Percentiles rank a stretch among this genome's conserved stretches.
Conservation (phyloP, 176 grass and related monocot species). For the Ananas comosus region DNA sequence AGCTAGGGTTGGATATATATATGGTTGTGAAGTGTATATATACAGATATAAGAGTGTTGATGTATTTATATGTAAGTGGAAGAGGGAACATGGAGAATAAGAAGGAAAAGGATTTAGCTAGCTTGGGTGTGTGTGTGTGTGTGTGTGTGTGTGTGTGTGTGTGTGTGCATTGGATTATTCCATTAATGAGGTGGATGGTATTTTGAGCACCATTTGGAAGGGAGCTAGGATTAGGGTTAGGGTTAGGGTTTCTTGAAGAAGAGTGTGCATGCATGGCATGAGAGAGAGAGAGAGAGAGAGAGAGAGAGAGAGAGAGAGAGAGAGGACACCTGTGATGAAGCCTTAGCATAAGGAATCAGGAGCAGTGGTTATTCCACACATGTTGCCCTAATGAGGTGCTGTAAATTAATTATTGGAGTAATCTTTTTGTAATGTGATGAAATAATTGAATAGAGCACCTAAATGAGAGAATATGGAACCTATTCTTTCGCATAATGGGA, state of each 20-base stretch:
- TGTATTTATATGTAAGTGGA: slow-evolving; percentile 6
- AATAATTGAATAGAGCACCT: neutral
- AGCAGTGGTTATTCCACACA: slow-evolving; percentile 1
- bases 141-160: neutral
- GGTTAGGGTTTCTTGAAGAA: slow-evolving; percentile 1
- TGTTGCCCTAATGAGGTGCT: neutral
- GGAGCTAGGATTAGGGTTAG: neutral
- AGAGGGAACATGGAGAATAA: neutral
- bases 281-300: neutral
- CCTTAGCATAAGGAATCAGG: neutral
- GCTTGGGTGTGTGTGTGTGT: too few species aligned
- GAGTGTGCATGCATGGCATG: neutral
- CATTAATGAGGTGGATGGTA: neutral
- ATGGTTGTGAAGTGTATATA: neutral
- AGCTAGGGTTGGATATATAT: neutral
- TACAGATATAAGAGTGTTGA: neutral
- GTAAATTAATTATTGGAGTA: neutral
- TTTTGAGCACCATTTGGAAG: neutral
- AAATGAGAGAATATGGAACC: neutral
- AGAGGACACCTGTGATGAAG: neutral
- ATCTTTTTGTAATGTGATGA: neutral
- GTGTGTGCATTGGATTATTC: neutral
- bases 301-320: neutral
- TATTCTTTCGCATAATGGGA: too few species aligned
- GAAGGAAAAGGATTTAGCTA: neutral